Evolutionary conservation across 805 yeast genomes (phyloP), one percentile per base, ranked within the genome.

Genomic region (Saccharomycopsis lassenensis): DNA sequence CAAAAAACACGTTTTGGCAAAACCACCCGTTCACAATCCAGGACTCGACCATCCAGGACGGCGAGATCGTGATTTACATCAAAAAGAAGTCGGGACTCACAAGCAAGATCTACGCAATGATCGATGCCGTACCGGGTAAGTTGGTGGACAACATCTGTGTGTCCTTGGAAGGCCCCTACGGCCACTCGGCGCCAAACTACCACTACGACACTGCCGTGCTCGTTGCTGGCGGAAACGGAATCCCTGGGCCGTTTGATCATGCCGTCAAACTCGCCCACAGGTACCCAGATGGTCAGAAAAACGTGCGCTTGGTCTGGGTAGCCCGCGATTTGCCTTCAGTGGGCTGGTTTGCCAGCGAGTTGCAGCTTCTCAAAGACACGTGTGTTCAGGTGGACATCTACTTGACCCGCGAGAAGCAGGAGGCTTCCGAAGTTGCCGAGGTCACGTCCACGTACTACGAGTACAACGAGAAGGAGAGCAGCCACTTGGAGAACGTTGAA

Each of bases 21-120:
- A 70, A 79, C 4, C 86, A 80, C 52, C 89, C 89, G 3, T 79
- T 82, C 56, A 76, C 87, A 1, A 54, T 71, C 5, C 57, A 70
- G 27, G 63, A 63, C 33, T 56, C 69, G 3, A 53, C 52, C 5
- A 52, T 56, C 1, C 54, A 58, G 29, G 57, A 58, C 25, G 57
- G 60, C 41, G 54, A 56, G 31, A 49, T 71, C 7, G 55, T 59
- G 1, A 55, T 70, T 33, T 64, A 59, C 45, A 62, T 71, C 47
- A 71, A 68, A 48, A 66, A 65, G 14, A 72, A 73, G 51, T 63
- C 63, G n/a, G 85, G 84, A 40, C 53, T 73, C 36, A 74, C 84
- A 11, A 62, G 52, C 36, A 58, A 57, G 23, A 47, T 71, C 18
- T 55, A 59, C 25, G 49, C 51, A 16, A 52, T 54, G 33, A 43